Evolutionary conservation across 257 asterid species (phyloP).

Genomic region (Ehretia macrophylla): DNA sequence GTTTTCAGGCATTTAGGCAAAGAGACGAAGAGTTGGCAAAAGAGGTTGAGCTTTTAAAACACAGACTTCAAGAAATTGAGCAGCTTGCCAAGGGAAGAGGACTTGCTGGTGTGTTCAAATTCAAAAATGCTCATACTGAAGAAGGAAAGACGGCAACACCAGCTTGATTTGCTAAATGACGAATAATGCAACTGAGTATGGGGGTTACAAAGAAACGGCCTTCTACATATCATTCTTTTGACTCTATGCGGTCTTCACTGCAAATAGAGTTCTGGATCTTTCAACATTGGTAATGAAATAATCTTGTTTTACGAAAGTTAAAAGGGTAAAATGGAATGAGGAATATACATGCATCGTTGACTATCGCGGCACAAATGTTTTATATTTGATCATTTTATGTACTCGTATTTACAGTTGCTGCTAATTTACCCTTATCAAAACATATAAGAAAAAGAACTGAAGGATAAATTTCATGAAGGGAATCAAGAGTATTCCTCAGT

Average conservation of each 20-base stretch:
- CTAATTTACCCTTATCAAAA: too few species aligned
- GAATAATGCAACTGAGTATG: conserved; percentile 5
- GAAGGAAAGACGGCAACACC: conserved; percentile 25
- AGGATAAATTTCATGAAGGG: too few species aligned
- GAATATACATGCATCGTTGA: not conserved
- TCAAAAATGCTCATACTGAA: conserved; percentile 21
- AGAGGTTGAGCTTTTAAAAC: conserved; percentile 32
- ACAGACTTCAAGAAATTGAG: conserved; percentile 36
- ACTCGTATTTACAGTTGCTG: too few species aligned
- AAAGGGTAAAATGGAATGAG: not conserved
- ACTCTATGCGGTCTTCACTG: conserved; percentile 1
- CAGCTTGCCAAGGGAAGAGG: conserved; percentile 38
- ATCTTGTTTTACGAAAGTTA: not conserved
- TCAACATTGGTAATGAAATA: not conserved
- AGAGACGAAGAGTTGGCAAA: conserved; percentile 33
- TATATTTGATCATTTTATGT: too few species aligned
- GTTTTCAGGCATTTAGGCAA: conserved; percentile 31
- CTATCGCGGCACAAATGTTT: not conserved
- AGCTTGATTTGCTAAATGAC: conserved; percentile 6
- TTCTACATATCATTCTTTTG: conserved; percentile 16
- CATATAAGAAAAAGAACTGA: too few species aligned
- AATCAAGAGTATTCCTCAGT: too few species aligned
- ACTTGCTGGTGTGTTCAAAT: conserved; percentile 36
- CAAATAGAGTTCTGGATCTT: not conserved
- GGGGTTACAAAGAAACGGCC: not conserved